These are phyloP conservation scores for Brasilioporus rufonigricans DNA, from an alignment of 768 basidiomycete species.

Conservation along the genomic window DNA sequence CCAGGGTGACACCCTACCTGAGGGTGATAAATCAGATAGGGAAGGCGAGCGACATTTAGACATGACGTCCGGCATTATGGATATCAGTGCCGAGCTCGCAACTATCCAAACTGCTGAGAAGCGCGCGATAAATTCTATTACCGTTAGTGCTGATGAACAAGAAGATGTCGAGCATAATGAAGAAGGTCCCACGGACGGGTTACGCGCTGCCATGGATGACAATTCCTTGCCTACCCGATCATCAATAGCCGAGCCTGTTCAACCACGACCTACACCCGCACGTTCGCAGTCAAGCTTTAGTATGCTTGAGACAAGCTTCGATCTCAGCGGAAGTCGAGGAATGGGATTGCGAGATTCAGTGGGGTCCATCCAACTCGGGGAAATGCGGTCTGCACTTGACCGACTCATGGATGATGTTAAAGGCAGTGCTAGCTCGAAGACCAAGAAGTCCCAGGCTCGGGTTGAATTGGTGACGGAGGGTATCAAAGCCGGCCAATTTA, in stretches of 20 bases:
- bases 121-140: slow-evolving; percentile 25
- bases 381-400: slow-evolving; percentile 73
- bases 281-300: slow-evolving; percentile 14
- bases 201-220: neutral
- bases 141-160: neutral
- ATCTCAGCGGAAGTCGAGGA: slow-evolving; percentile 23
- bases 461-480: slow-evolving; percentile 34
- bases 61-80: slow-evolving; percentile 33
- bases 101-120: slow-evolving; percentile 49
- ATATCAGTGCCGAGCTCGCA: slow-evolving; percentile 49
- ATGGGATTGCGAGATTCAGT: slow-evolving; percentile 37
- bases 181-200: neutral
- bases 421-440: slow-evolving; percentile 26
- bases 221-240: neutral
- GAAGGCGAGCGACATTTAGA: slow-evolving; percentile 38
- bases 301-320: slow-evolving; percentile 24
- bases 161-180: neutral
- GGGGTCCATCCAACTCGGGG: slow-evolving; percentile 56
- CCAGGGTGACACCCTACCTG: neutral
- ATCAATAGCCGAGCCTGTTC: slow-evolving; percentile 2
- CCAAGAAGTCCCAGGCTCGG: slow-evolving; percentile 21
- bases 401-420: slow-evolving; percentile 68
- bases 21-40: slow-evolving; percentile 7
- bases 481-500: slow-evolving; percentile 31
- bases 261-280: slow-evolving; percentile 6